phyloP scores from a whole-genome alignment of 2,329 filamentous ascomycete genomes.

The Claviceps pazoutovae region DNA sequence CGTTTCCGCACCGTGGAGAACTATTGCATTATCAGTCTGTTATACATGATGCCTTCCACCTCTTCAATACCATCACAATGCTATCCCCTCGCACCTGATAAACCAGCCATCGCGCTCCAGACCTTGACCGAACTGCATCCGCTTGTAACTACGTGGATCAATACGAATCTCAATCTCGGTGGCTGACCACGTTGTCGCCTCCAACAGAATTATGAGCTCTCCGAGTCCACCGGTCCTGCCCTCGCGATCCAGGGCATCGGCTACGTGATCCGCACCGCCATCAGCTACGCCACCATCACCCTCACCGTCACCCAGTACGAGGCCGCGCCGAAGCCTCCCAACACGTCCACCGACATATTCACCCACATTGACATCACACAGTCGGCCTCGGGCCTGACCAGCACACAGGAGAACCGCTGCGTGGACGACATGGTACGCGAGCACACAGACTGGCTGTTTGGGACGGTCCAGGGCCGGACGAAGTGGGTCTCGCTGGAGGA shows the following conservation, averaged over 20 bases:
- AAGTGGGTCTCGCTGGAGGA: constrained; percentile 33
- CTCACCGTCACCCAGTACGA: constrained; percentile 45
- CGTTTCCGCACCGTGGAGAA: no score
- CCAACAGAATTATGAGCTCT: constrained; percentile 58
- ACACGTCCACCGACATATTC: constrained; percentile 24
- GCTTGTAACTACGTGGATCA: no score
- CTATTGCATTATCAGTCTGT: no score
- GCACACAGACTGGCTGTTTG: constrained; percentile 71
- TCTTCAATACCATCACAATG: no score
- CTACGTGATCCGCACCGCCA: constrained; percentile 59
- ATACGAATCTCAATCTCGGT: no score
- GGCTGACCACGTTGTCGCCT: no score
- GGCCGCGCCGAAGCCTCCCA: constrained; percentile 27
- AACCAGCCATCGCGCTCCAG: no score
- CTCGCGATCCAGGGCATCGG: constrained; percentile 59
- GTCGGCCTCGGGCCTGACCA: constrained; percentile 56
- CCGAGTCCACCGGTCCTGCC: constrained; percentile 52
- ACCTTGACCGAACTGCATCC: no score
- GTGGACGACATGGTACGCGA: constrained; percentile 39
- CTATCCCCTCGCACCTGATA: no score
- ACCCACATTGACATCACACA: constrained; percentile 61
- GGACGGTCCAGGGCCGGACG: constrained; percentile 48
- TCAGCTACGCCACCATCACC: constrained; percentile 54
- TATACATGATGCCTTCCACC: no score
- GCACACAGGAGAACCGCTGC: constrained; percentile 43